Evolutionary conservation across 2,329 filamentous ascomycete species (phyloP), one percentile per base, ranked within the genome.

Genomic region (Fusarium sp.): DNA sequence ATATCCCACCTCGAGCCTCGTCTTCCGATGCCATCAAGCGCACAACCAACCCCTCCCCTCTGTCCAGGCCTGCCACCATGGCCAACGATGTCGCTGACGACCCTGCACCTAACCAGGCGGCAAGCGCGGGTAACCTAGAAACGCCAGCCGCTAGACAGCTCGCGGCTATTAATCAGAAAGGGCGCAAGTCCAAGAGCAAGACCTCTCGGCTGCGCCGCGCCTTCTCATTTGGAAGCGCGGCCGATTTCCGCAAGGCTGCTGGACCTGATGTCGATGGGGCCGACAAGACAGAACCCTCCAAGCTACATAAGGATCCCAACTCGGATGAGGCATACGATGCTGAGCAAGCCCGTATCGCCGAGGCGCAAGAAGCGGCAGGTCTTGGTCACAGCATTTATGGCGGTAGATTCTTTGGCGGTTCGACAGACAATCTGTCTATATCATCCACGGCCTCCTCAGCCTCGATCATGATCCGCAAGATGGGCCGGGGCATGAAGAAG

Each of bases 401-500:
- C 23, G 92, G 93, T 13, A 91, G 91, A 69, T 87, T 95, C 69
- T 97, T 98, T 77, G 88, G 90, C 14, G 91, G 93, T 13, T 99
- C 96, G 4, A 98, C 93, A 0, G 96, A 99, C 80, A 98, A 98
- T 73, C 81, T 99, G 46, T 96, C 93, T 13, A 93, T 96, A 69
- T 95, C 92, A 1, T 96, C 93, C 4, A 96, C 93, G 9, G 93
- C 93, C 18, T 96, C 93, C 6, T 96, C 93, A 18, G 93, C 93
- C 33, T 96, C 93, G 29, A 89, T 96, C 74, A 96, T 96, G 93
- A 91, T 99, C 71, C 90, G 96, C 58, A 99, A 99, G 83, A 99
- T 99, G 96, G 96, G 96, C 61, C 93, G 93, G 70, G 94, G 95
- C n/a, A 91, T 98, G 89, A 98, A 97, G 86, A 96, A 96, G 81